Conservation (phyloP, 495 filamentous ascomycete genomes). For the Penicillium herquei region DNA sequence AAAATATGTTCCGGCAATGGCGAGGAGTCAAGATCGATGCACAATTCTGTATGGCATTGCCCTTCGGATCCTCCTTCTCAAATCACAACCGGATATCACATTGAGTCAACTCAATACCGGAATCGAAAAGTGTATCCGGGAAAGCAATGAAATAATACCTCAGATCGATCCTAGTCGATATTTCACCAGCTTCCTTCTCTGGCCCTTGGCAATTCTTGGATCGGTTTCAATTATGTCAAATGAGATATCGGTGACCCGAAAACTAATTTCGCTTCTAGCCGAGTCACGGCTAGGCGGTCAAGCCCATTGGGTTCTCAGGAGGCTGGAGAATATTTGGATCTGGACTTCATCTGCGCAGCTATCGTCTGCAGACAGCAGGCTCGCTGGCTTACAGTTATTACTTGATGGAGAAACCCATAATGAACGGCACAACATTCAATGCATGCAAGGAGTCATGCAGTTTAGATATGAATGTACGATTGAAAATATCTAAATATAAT, state of each 20-base stretch:
- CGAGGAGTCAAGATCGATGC: neutral
- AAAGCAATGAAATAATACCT: neutral
- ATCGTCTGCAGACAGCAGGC: no score
- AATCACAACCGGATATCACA: conserved; percentile 1
- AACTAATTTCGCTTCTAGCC: neutral
- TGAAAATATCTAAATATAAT: no score
- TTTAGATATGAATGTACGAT: no score
- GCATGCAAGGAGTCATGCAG: no score
- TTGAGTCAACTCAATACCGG: neutral
- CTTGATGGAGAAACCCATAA: conserved; percentile 5
- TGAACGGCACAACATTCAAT: neutral
- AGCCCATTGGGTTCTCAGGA: conserved; percentile 6
- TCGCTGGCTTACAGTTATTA: conserved; percentile 2
- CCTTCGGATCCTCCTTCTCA: conserved; percentile 8
- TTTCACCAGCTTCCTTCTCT: conserved; percentile 11
- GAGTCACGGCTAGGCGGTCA: conserved; percentile 3
- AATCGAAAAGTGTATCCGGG: neutral
- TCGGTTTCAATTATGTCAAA: neutral
- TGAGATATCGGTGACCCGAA: neutral
- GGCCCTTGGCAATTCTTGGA: conserved; percentile 12
- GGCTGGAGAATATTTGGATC: conserved; percentile 8
- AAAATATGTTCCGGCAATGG: neutral
- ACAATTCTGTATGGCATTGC: neutral
- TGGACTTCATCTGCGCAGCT: no score
- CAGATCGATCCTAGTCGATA: neutral